Evolutionary conservation across 345 rosid species (phyloP).

Genomic region (Eucalyptus pumila): DNA sequence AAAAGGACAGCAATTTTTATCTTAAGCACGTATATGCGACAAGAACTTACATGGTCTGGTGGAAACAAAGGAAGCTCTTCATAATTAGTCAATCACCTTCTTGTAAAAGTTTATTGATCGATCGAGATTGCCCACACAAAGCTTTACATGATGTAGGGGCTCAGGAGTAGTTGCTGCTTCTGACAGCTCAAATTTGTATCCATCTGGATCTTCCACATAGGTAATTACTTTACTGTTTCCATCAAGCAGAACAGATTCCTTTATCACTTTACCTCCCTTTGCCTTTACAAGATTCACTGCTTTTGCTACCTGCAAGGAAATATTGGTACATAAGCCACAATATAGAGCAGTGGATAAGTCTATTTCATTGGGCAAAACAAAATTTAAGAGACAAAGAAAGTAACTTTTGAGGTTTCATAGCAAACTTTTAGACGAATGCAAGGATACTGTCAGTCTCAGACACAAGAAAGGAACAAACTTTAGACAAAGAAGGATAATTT

Average conservation of each 20-base stretch:
- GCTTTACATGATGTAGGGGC: slow-evolving; percentile 96
- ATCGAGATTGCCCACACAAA: slow-evolving; percentile 92
- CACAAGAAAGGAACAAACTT: not conserved
- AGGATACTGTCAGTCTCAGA: not conserved
- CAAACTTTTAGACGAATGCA: not conserved
- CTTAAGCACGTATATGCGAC: not conserved
- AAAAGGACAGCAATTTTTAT: not conserved
- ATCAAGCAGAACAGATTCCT: slow-evolving; percentile 86
- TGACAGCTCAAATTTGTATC: slow-evolving; percentile 88
- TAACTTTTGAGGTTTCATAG: not conserved
- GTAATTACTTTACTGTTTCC: slow-evolving; percentile 79
- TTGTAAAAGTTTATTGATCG: slow-evolving; percentile 82
- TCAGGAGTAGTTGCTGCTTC: slow-evolving; percentile 95
- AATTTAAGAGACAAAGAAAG: not conserved
- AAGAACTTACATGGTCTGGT: not conserved
- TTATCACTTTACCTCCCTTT: slow-evolving; percentile 76
- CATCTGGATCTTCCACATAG: slow-evolving; percentile 92
- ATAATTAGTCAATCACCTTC: slow-evolving; percentile 34
- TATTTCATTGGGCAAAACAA: not conserved
- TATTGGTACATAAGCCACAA: not conserved
- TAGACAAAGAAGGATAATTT: slow-evolving; percentile 6
- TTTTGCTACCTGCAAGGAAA: slow-evolving; percentile 50
- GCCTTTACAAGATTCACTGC: slow-evolving; percentile 72
- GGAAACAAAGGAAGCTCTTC: not conserved
- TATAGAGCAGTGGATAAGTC: not conserved